A percentile compares a stretch with the other conserved stretches of the same genome.
Conservation (phyloP, 371 early-diverging fungal genomes). For the Dinochytrium kinnereticum region DNA sequence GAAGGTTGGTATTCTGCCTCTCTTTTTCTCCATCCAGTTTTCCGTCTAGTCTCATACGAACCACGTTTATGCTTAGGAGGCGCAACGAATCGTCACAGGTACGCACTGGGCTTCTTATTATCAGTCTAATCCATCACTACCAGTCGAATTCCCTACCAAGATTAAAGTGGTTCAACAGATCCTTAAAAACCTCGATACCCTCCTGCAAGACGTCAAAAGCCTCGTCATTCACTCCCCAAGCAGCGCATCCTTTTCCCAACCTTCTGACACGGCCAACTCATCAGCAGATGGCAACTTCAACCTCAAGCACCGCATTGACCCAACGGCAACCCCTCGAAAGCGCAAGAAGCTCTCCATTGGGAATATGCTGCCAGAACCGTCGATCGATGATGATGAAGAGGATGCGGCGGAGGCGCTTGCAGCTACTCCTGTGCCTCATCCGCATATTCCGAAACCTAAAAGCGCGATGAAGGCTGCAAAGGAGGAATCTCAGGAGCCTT, state of each 20-base stretch:
- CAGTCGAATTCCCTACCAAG: constrained; percentile 13
- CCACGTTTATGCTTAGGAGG: background rate
- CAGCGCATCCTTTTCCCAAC: no score
- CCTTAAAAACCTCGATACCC: background rate
- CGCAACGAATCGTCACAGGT: background rate
- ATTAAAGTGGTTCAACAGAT: background rate
- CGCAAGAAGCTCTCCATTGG: background rate
- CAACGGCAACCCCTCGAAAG: constrained; percentile 1
- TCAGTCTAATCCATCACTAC: background rate
- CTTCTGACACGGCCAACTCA: background rate
- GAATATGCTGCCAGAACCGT: background rate
- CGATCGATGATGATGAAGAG: background rate
- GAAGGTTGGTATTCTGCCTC: background rate
- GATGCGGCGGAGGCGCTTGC: constrained; percentile 10
- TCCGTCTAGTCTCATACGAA: background rate
- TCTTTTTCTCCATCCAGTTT: background rate
- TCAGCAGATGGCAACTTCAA: background rate
- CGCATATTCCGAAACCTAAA: background rate
- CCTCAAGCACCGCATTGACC: constrained; percentile 8
- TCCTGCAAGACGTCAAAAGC: background rate
- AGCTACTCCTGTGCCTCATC: constrained; percentile 10
- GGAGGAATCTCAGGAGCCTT: background rate
- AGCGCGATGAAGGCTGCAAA: background rate
- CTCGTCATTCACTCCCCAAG: background rate
- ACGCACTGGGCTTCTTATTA: background rate